phyloP scores from a whole-genome alignment of 331 rosid species.

The Acacia concinna region DNA sequence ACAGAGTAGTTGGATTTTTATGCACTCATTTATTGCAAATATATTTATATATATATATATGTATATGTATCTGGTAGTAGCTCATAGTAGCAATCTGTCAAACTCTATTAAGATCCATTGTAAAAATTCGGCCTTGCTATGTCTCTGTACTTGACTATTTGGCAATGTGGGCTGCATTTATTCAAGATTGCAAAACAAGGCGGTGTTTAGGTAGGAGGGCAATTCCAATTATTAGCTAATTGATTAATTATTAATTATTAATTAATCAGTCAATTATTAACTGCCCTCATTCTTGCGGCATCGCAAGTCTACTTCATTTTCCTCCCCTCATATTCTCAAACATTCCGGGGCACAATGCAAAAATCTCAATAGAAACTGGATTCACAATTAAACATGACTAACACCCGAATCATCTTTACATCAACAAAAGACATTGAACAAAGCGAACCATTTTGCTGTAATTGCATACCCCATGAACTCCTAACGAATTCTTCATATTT shows the following conservation, averaged over 20 bases:
- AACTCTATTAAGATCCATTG: neutral
- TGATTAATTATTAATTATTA: neutral
- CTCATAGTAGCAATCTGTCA: neutral
- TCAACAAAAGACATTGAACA: neutral
- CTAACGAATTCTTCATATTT: neutral
- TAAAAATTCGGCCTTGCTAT: neutral
- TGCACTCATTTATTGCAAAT: no score
- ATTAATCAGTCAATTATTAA: neutral
- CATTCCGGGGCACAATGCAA: neutral
- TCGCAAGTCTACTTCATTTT: neutral
- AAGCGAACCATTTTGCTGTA: neutral
- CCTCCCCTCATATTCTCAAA: neutral
- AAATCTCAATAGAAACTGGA: neutral
- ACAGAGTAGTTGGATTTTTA: neutral
- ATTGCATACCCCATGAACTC: neutral
- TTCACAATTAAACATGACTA: neutral
- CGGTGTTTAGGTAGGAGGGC: neutral
- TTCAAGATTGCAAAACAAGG: neutral
- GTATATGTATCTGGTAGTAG: neutral
- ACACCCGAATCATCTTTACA: neutral
- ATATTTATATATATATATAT: no score
- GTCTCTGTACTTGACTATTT: neutral
- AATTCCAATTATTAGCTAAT: neutral
- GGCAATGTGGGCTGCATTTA: neutral
- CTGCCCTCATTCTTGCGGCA: neutral